These are phyloP conservation scores for Barnettozyma wickerhamii DNA, from an alignment of 805 yeast species.

Conservation along the genomic window DNA sequence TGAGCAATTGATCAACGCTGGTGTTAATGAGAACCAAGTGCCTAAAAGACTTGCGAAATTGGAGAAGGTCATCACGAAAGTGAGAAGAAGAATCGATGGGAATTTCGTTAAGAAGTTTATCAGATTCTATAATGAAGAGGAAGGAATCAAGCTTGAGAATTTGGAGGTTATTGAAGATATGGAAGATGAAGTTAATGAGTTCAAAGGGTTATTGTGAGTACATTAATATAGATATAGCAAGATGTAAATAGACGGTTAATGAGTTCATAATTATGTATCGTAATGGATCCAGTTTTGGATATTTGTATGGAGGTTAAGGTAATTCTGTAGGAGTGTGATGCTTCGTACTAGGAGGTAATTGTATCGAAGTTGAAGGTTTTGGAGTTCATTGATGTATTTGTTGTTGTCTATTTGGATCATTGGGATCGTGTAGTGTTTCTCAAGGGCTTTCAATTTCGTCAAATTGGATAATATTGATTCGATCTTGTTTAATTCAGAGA, in stretches of 20 bases:
- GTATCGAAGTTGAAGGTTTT: slow-evolving; percentile 16
- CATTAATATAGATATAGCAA: not conserved
- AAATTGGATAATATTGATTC: not conserved
- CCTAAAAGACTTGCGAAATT: not conserved
- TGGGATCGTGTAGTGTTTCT: slow-evolving; percentile 6
- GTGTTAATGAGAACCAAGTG: not conserved
- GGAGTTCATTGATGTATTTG: slow-evolving; percentile 3
- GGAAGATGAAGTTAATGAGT: slow-evolving; percentile 15
- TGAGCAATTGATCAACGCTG: not conserved
- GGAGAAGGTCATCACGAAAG: not conserved
- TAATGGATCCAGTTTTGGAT: slow-evolving; percentile 10
- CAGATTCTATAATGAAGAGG: not conserved
- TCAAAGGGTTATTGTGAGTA: slow-evolving; percentile 2
- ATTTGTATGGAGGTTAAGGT: slow-evolving; percentile 18
- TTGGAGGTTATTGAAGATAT: slow-evolving; percentile 7
- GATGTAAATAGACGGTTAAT: not conserved
- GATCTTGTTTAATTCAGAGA: slow-evolving; percentile 3
- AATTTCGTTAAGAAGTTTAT: slow-evolving; percentile 2
- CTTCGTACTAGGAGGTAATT: slow-evolving; percentile 21
- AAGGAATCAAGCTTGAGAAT: not conserved
- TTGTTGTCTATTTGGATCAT: slow-evolving; percentile 8
- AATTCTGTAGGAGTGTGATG: slow-evolving; percentile 21
- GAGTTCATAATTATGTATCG: not conserved
- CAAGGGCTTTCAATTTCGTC: slow-evolving; percentile 4
- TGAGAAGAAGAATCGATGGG: not conserved